A percentile compares a stretch with the other conserved stretches of the same genome.
phyloP scores from a whole-genome alignment of 306 rosid species.

The Oemleria cerasiformis region DNA sequence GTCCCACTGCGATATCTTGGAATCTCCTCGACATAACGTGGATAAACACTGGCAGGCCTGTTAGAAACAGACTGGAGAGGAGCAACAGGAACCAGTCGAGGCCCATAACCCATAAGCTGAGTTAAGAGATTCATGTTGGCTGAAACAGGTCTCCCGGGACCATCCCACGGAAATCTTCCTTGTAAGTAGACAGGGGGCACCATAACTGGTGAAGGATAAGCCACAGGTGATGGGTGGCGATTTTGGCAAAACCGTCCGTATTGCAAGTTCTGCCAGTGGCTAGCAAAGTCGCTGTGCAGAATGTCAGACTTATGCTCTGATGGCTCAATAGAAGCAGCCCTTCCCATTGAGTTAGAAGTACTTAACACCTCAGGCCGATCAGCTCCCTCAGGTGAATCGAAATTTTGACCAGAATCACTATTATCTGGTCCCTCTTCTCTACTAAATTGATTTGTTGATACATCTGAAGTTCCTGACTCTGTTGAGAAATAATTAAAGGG shows the following conservation, averaged over 20 bases:
- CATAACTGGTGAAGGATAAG: conserved; percentile 54
- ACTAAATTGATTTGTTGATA: conserved; percentile 55
- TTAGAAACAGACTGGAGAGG: conserved; percentile 67
- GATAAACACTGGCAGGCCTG: conserved; percentile 72
- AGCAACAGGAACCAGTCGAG: conserved; percentile 67
- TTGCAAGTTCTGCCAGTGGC: conserved; percentile 84
- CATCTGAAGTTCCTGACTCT: conserved; percentile 58
- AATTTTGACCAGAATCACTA: conserved; percentile 60
- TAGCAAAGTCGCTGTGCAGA: conserved; percentile 75
- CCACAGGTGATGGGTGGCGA: conserved; percentile 42
- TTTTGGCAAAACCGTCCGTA: conserved; percentile 75
- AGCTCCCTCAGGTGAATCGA: conserved; percentile 57
- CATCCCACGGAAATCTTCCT: conserved; percentile 88
- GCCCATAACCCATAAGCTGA: conserved; percentile 66
- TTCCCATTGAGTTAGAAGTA: conserved; percentile 47
- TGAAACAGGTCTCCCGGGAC: conserved; percentile 86
- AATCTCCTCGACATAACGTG: conserved; percentile 68
- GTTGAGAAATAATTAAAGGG: conserved; percentile 63
- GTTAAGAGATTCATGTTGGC: conserved; percentile 51
- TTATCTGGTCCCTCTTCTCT: conserved; percentile 60
- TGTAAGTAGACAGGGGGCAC: conserved; percentile 79
- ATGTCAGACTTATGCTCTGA: conserved; percentile 66
- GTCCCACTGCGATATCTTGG: conserved; percentile 93
- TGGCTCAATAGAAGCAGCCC: conserved; percentile 41
- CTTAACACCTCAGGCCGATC: conserved; percentile 53